Percentiles rank a stretch among this genome's conserved stretches.
Evolutionary conservation across 306 rosid genomes (phyloP).

Genomic region (Castanospermum australe): DNA sequence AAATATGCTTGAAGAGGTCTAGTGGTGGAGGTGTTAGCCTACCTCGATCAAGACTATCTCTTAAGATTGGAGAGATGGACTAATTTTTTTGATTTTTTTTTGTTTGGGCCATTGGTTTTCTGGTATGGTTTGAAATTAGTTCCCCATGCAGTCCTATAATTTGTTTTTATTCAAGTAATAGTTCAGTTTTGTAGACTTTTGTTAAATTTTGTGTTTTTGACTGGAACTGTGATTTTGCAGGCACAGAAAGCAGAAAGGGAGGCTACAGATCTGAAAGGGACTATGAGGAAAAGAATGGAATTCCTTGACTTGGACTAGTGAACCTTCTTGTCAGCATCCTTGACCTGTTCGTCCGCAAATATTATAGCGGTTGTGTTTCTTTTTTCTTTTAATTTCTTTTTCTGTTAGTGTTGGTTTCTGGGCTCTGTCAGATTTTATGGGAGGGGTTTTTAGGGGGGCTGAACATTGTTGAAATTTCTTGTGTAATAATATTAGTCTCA

Average conservation of each 20-base stretch:
- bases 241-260: constrained; percentile 93
- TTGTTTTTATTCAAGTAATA: neutral
- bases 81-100: too few relatives aligned
- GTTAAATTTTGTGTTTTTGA: neutral
- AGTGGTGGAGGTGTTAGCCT: neutral
- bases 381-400: neutral
- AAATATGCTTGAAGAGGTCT: neutral
- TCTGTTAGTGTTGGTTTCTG: constrained; percentile 20
- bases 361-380: constrained; percentile 50
- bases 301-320: constrained; percentile 81
- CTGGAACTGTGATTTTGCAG: constrained; percentile 36
- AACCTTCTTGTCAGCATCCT: neutral
- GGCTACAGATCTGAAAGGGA: constrained; percentile 87
- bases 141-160: neutral
- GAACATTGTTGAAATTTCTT: constrained; percentile 36
- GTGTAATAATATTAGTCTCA: constrained; percentile 42
- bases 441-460: constrained; percentile 25
- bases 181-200: neutral
- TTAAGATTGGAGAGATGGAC: neutral
- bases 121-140: neutral
- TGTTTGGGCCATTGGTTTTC: neutral
- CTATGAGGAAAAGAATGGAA: constrained; percentile 92
- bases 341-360: constrained; percentile 51
- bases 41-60: neutral
- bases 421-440: constrained; percentile 20